Evolutionary conservation across 2,329 filamentous ascomycete species (phyloP), one percentile per base, ranked within the genome.

Genomic region (Volutella citrinella): DNA sequence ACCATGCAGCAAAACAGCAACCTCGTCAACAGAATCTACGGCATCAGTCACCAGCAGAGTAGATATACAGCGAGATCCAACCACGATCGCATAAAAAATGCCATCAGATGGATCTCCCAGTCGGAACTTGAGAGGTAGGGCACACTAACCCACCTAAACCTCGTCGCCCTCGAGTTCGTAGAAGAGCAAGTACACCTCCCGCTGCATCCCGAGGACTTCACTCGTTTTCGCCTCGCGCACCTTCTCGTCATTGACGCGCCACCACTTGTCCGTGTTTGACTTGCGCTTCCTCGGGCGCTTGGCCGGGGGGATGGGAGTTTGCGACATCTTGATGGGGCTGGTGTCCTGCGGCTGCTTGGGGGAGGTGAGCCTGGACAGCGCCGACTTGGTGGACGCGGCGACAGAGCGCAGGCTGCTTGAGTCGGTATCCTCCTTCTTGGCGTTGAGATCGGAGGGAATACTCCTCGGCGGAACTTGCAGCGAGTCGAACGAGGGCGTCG

Each of bases 201-300:
- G 84, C 64, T 96, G 89, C 89, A 96, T 95, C 7, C 81, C 80
- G 38, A 98, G 62, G 7, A 98, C 88, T 49, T 98, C 93, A 34
- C 75, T 79, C 6, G 90, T 97, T 69, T 90, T 95, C 48, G 88
- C 84, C 63, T 97, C 91, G 57, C 91, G 93, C 52, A 97, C 80
- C 63, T 94, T 95, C 48, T 98, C 93, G 59, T 98, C 93, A 46
- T 90, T 96, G 47, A 98, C 95, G 21, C 93, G 80, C 93, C 93
- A 98, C 93, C 93, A 98, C 45, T 62, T 80, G 54, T 94, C 84
- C 27, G 74, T 76, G 10, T 68, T 63, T 15, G 49, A 31, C 54
- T 78, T 80, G 40, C 75, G 78, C 48, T 77, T 80, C 44, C 69
- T 76, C 21, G 72, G 59, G 34, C 66, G 70, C 10, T 50, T 59